Evolutionary conservation across 192 early-diverging fungal species (phyloP).

Genomic region (Jimgerdemannia lactiflua): DNA sequence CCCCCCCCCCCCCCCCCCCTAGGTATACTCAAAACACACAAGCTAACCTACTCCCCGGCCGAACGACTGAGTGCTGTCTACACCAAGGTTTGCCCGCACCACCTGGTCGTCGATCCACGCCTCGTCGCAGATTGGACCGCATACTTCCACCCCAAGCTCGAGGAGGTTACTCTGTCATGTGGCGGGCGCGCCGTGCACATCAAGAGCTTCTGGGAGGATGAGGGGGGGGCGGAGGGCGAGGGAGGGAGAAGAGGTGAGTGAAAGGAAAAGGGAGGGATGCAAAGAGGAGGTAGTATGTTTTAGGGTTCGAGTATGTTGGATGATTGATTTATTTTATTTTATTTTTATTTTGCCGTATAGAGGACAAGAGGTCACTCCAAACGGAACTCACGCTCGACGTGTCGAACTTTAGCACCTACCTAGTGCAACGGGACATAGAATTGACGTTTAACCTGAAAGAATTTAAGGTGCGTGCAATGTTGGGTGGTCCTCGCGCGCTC

Average conservation of each 20-base stretch:
- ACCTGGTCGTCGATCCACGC: not conserved
- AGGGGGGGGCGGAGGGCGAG: not conserved
- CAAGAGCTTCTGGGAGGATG: not conserved
- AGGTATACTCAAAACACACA: not conserved
- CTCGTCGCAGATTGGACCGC: not conserved
- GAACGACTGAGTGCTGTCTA: not conserved
- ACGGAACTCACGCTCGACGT: not conserved
- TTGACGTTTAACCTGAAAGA: not conserved
- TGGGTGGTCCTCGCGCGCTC: too few species aligned
- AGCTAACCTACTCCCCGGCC: not conserved
- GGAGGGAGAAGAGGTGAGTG: not conserved
- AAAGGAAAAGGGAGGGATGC: too few species aligned
- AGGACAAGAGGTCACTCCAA: not conserved
- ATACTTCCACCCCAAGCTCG: not conserved
- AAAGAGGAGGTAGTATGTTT: too few species aligned
- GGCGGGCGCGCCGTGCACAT: not conserved
- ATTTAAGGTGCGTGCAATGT: not conserved
- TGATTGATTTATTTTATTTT: not conserved
- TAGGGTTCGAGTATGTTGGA: too few species aligned
- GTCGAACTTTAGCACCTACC: not conserved
- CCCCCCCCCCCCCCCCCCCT: too few species aligned
- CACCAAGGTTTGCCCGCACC: not conserved
- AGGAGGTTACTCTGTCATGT: not conserved
- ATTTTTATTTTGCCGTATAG: not conserved
- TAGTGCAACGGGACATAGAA: not conserved